Evolutionary conservation across 2,329 filamentous ascomycete species (phyloP).

Genomic region (Neoscytalidium dimidiatum): DNA sequence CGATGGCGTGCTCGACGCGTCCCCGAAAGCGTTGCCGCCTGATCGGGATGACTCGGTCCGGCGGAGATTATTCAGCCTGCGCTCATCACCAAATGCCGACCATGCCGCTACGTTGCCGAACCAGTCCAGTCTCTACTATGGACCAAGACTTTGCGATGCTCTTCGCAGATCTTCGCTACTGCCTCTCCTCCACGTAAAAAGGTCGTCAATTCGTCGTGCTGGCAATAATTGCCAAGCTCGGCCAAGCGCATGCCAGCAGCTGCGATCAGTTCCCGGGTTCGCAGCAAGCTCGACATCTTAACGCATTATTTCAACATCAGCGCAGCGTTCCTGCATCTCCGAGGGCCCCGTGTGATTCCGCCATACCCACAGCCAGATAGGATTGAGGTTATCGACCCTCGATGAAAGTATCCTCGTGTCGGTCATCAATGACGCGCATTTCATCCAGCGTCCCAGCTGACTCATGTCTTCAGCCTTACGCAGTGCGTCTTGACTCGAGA

Average conservation of each 20-base stretch:
- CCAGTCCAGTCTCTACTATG: neutral
- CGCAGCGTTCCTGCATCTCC: neutral
- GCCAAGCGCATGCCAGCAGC: neutral
- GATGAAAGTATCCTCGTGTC: neutral
- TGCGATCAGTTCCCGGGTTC: neutral
- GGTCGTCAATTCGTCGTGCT: neutral
- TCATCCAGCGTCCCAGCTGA: neutral
- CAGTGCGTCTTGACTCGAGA: neutral
- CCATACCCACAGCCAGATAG: too few relatives aligned
- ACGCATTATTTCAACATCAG: neutral
- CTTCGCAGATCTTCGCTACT: neutral
- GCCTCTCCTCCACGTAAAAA: neutral
- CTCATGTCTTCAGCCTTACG: neutral
- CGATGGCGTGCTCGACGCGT: conserved; percentile 16
- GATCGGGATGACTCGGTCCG: conserved; percentile 6
- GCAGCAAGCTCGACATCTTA: neutral
- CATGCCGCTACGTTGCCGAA: neutral
- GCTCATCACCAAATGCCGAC: neutral
- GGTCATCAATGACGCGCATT: too few relatives aligned
- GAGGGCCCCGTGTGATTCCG: neutral
- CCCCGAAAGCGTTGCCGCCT: neutral
- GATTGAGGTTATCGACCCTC: too few relatives aligned
- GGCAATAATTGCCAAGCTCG: neutral
- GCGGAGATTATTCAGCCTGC: conserved; percentile 1
- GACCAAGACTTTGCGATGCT: neutral